These are phyloP conservation scores for Aegilops tauschii DNA, from an alignment of 176 grass and related monocot species.

Conservation along the genomic window DNA sequence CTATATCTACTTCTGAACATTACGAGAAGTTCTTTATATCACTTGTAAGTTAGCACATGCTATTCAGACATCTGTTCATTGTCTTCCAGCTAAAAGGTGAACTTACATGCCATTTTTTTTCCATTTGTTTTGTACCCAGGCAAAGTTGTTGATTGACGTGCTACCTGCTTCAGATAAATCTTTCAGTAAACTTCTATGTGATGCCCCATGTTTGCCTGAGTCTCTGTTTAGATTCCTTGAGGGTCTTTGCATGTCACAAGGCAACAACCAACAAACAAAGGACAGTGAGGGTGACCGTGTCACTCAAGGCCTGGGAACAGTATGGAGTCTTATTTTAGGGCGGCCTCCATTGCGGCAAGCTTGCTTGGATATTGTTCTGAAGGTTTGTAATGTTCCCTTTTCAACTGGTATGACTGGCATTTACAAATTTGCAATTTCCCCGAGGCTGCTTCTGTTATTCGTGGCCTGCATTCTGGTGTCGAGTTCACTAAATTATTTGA, in stretches of 20 bases:
- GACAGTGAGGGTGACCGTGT: conserved; percentile 81
- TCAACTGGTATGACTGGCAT: conserved; percentile 17
- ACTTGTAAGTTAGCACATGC: conserved; percentile 62
- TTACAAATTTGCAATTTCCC: conserved; percentile 5
- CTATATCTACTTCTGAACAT: conserved; percentile 43
- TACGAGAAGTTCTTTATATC: conserved; percentile 94
- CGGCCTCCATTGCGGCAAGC: conserved; percentile 65
- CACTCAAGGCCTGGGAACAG: conserved; percentile 79
- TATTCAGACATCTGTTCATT: conserved; percentile 21
- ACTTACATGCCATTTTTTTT: not conserved
- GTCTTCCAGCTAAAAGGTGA: conserved; percentile 14
- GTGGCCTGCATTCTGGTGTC: not conserved
- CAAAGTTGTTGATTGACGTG: conserved; percentile 74
- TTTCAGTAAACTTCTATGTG: conserved; percentile 80
- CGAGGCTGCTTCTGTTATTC: not conserved
- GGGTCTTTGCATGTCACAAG: conserved; percentile 72
- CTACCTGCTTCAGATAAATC: conserved; percentile 91
- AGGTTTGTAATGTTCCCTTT: conserved; percentile 56
- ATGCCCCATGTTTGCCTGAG: conserved; percentile 75
- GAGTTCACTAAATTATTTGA: conserved; percentile 20
- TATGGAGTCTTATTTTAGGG: conserved; percentile 89
- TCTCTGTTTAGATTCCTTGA: conserved; percentile 81
- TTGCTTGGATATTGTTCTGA: conserved; percentile 92
- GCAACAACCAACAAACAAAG: conserved; percentile 47
- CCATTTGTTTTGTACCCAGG: conserved; percentile 44